Conservation (phyloP, 352 stramenopile genomes). For the Aphanomyces euteiches region DNA sequence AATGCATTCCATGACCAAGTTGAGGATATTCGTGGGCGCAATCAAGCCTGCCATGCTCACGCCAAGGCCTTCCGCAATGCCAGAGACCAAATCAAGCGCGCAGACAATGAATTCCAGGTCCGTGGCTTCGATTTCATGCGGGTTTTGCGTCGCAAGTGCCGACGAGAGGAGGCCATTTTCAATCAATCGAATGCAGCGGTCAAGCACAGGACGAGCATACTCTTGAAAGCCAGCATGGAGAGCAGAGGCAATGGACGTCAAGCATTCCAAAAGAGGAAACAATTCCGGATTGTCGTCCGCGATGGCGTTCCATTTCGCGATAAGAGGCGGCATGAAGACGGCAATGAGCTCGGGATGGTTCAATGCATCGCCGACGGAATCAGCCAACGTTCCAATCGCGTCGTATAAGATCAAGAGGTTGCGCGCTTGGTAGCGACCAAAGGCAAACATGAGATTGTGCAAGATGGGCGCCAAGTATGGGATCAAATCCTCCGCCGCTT, state of each 20-base stretch:
- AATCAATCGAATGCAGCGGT: conserved; percentile 74
- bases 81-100: conserved; percentile 83
- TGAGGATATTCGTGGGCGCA: conserved; percentile 78
- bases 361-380: conserved; percentile 90
- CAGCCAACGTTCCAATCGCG: conserved; percentile 92
- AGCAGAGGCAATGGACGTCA: conserved; percentile 80
- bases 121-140: conserved; percentile 74
- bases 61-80: conserved; percentile 83
- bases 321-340: conserved; percentile 91
- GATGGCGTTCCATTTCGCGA: conserved; percentile 89
- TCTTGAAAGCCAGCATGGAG: conserved; percentile 85
- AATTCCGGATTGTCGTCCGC: conserved; percentile 77
- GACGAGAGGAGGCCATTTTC: conserved; percentile 81
- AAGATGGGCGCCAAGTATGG: conserved; percentile 92
- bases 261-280: conserved; percentile 85
- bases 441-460: conserved; percentile 88
- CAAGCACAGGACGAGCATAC: conserved; percentile 78
- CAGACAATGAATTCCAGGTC: conserved; percentile 88
- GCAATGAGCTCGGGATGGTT: conserved; percentile 88
- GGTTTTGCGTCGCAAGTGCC: conserved; percentile 73
- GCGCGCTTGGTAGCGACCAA: conserved; percentile 92
- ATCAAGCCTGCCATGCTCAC: conserved; percentile 73
- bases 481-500: conserved; percentile 88
- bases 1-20: conserved; percentile 83
- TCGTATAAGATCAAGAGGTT: conserved; percentile 96